These are phyloP conservation scores for Pleoardoris graminearum DNA, from an alignment of 2,329 filamentous ascomycete genomes.

Conservation along the genomic window DNA sequence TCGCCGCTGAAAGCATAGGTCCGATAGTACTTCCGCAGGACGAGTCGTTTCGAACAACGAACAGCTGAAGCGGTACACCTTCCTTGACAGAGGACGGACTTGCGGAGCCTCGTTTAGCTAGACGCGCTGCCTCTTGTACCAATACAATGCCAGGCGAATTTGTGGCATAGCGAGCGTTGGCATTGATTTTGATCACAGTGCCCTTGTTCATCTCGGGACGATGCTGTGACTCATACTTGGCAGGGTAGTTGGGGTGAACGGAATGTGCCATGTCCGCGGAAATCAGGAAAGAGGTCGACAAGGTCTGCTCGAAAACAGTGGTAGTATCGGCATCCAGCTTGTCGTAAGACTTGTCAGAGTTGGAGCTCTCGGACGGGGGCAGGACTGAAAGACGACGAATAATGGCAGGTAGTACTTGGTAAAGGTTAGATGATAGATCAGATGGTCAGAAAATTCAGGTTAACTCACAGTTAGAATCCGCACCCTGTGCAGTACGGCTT, in stretches of 20 bases:
- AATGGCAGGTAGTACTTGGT: constrained; percentile 72
- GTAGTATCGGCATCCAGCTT: constrained; percentile 61
- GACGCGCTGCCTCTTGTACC: constrained; percentile 79
- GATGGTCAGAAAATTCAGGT: neutral
- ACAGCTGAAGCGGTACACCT: constrained; percentile 87
- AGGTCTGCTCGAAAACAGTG: constrained; percentile 91
- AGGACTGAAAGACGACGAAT: constrained; percentile 84
- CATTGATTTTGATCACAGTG: constrained; percentile 96
- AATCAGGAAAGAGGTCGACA: constrained; percentile 88
- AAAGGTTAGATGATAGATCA: neutral
- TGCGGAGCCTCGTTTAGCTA: constrained; percentile 56
- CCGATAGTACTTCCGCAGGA: constrained; percentile 96
- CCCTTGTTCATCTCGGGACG: constrained; percentile 95
- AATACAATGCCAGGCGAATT: constrained; percentile 95
- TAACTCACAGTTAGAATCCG: constrained; percentile 71
- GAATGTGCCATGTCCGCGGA: constrained; percentile 98
- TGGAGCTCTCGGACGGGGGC: constrained; percentile 60
- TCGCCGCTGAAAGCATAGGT: constrained; percentile 86
- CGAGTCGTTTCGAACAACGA: constrained; percentile 94
- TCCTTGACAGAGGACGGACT: constrained; percentile 52
- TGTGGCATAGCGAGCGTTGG: constrained; percentile 94
- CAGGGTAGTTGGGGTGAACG: constrained; percentile 91
- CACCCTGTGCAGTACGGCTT: constrained; percentile 87
- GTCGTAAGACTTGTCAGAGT: constrained; percentile 68
- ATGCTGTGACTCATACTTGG: constrained; percentile 89